phyloP scores from a whole-genome alignment of 345 rosid genomes.

The Eucalyptus decipiens region DNA sequence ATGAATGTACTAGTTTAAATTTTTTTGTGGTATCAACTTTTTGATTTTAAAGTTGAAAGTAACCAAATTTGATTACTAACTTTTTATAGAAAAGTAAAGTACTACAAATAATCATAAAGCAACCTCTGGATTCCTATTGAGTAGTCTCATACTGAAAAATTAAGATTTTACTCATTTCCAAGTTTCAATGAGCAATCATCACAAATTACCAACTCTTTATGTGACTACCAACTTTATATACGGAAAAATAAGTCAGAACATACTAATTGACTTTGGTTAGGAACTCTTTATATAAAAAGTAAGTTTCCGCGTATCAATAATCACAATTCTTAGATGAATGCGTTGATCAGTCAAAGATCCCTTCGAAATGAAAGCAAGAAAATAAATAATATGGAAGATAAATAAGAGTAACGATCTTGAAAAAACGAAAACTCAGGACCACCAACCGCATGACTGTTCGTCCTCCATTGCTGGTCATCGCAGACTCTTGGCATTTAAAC shows the following conservation, averaged over 20 bases:
- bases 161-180: not conserved
- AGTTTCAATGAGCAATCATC: not conserved
- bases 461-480: not conserved
- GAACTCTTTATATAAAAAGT: not conserved
- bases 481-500: not conserved
- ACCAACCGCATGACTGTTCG: not conserved
- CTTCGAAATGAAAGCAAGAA: not conserved
- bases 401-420: not conserved
- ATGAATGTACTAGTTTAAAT: fast-evolving
- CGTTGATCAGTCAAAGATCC: not conserved
- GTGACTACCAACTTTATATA: not conserved
- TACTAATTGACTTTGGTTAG: not conserved
- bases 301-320: not conserved
- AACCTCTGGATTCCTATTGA: not conserved
- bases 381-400: not conserved
- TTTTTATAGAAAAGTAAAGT: not conserved
- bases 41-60: not conserved
- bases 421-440: not conserved
- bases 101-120: not conserved
- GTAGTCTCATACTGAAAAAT: too few relatives aligned
- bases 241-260: not conserved
- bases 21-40: not conserved
- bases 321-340: not conserved
- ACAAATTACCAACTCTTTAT: not conserved
- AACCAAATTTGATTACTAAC: not conserved